Evolutionary conservation across 495 filamentous ascomycete genomes (phyloP), one percentile per base, ranked within the genome.

Genomic region (Sabuloglossum arenarium): DNA sequence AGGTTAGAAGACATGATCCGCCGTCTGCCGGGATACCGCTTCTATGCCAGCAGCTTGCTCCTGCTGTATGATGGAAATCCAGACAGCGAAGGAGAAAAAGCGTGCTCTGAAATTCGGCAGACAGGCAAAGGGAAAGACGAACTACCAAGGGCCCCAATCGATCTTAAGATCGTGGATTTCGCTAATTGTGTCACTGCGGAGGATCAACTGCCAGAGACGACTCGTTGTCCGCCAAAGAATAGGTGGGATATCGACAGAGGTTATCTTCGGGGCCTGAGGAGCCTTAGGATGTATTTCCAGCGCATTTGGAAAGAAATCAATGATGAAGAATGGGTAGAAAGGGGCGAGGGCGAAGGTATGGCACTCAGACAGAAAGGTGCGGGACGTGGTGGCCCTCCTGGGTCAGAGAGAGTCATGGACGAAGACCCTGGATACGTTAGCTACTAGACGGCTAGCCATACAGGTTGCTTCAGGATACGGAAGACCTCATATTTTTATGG

Each of bases 151-250:
- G n/a, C 69, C 9, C 74, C 81, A 53, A 86, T 98, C 58, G 84
- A 94, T 62, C 76, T 98, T 64, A 96, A 96, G 67, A 94, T 98
- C 65, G 89, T 94, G 46, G 91, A 98, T 66, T 98, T 98, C 71
- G 91, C 91, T 27, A 98, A 98, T 64, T 96, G 89, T 60, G 83
- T 97, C 8, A 95, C 88, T 10, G 84, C 85, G 3, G 86, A 89
- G 54, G 87, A 95, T 62, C 67, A 73, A 30, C 58, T 79, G 19
- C 67, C 79, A 24, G 70, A 79, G 6, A 70, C 75, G 55, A 76
- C 78, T 29, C 73, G 79, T 29, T 95, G 90, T 59, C 93, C 93
- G 19, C 91, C 93, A 25, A 72, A 80, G 54, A 74, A 88, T 66
- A 86, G 84, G 3, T 68, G 80, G 49, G 84, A 85, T 58, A 79